phyloP scores from a whole-genome alignment of 164 flowering plant genomes.

The Sextonia rubra region DNA sequence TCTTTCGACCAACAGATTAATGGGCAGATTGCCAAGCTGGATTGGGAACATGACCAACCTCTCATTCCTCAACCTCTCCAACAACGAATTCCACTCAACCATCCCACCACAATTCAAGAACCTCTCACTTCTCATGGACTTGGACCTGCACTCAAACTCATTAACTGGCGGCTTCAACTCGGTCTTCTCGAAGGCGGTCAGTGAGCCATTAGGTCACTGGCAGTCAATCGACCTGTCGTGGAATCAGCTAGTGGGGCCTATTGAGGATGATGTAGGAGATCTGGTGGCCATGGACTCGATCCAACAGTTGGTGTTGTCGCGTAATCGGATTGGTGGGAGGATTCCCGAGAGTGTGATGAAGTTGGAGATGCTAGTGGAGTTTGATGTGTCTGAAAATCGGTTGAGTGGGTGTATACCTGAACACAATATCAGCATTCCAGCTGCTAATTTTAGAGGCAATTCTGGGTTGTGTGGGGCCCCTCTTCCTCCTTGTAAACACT shows the following conservation, averaged over 20 bases:
- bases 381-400: conserved; percentile 32
- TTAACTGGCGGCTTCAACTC: conserved; percentile 30
- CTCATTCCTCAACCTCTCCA: conserved; percentile 58
- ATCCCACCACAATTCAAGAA: conserved; percentile 51
- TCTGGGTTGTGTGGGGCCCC: conserved; percentile 73
- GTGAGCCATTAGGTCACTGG: conserved; percentile 41
- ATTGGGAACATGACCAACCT: conserved; percentile 68
- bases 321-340: conserved; percentile 43
- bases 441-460: conserved; percentile 42
- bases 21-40: conserved; percentile 54
- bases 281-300: conserved; percentile 26
- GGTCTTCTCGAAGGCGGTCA: conserved; percentile 30
- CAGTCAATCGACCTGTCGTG: conserved; percentile 50
- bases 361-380: conserved; percentile 26
- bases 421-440: conserved; percentile 43
- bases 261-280: conserved; percentile 32
- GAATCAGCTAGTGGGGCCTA: conserved; percentile 47
- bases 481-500: conserved; percentile 52
- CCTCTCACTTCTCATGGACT: conserved; percentile 38
- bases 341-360: conserved; percentile 50
- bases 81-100: conserved; percentile 47
- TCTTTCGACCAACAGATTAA: conserved; percentile 53
- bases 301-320: conserved; percentile 33
- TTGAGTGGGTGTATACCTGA: conserved; percentile 48
- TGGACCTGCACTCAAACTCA: conserved; percentile 68